A percentile compares a stretch with the other conserved stretches of the same genome.
Conservation (phyloP, 257 asterid genomes). For the Solanum virginianum region DNA sequence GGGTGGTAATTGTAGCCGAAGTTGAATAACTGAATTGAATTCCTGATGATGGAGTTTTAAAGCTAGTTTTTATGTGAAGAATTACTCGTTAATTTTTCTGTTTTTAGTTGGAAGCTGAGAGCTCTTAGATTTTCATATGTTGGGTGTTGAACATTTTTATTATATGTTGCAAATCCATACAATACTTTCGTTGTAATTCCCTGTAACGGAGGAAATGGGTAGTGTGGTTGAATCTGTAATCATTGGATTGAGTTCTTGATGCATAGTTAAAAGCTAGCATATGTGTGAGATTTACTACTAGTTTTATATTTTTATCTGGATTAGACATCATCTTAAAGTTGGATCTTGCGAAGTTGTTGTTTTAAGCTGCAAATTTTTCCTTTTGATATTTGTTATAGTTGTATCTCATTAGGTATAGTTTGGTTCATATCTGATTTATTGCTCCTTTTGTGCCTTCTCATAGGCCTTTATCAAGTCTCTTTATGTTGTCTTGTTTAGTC, state of each 20-base stretch:
- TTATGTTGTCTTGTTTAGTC: neutral
- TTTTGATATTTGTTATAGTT: neutral
- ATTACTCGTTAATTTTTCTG: neutral
- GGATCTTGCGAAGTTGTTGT: neutral
- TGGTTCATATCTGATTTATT: neutral
- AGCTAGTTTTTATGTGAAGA: neutral
- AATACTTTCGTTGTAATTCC: neutral
- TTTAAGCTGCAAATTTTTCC: neutral
- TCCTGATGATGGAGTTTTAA: neutral
- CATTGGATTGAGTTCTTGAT: neutral
- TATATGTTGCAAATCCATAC: neutral
- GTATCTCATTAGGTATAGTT: neutral
- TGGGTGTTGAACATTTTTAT: neutral
- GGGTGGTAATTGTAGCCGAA: neutral
- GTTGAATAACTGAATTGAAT: neutral
- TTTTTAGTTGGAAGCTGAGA: neutral
- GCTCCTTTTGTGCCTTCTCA: neutral
- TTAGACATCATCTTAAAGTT: neutral
- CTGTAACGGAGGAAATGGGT: neutral
- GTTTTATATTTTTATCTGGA: neutral
- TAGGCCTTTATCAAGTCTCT: neutral
- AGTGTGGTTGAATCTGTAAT: neutral
- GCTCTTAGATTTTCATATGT: neutral
- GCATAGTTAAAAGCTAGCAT: neutral
- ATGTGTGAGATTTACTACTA: neutral